A percentile compares a stretch with the other conserved stretches of the same genome.
These are phyloP conservation scores for Aspergillus olivimuriae DNA, from an alignment of 495 filamentous ascomycete genomes.

Conservation along the genomic window DNA sequence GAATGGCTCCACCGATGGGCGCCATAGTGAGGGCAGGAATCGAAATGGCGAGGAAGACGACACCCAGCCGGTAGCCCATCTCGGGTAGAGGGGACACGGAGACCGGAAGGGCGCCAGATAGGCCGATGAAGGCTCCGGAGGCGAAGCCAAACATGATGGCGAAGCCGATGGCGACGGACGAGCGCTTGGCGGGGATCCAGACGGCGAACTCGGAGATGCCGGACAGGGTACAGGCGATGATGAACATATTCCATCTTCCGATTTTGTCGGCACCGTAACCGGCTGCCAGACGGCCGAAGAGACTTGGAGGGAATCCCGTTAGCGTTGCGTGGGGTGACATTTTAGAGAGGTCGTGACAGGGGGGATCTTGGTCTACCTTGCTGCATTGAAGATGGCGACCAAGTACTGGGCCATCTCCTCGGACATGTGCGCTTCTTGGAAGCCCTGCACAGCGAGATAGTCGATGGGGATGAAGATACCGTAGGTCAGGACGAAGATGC, in stretches of 20 bases:
- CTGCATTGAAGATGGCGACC: neutral
- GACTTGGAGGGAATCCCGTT: constrained; percentile 22
- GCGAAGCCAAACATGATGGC: constrained; percentile 58
- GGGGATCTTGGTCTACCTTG: neutral
- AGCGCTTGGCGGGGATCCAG: constrained; percentile 51
- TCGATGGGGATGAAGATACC: neutral
- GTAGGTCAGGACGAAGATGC: neutral
- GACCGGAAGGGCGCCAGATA: constrained; percentile 45
- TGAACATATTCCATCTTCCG: constrained; percentile 62
- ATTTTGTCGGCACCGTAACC: constrained; percentile 57
- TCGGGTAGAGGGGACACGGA: constrained; percentile 58
- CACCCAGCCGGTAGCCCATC: constrained; percentile 58
- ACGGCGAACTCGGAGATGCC: constrained; percentile 54
- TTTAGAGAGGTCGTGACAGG: neutral
- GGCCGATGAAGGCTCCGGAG: constrained; percentile 57
- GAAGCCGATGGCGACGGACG: constrained; percentile 53
- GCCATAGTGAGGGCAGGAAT: constrained; percentile 55
- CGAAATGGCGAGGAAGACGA: constrained; percentile 46
- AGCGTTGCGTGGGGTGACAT: too few species aligned
- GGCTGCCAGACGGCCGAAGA: constrained; percentile 61
- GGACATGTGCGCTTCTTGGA: neutral
- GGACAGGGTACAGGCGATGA: constrained; percentile 46
- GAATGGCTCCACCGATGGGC: constrained; percentile 60
- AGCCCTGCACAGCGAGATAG: neutral
- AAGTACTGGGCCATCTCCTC: neutral